Evolutionary conservation across 164 flowering plant species (phyloP).

Genomic region (Liriodendron chinense): DNA sequence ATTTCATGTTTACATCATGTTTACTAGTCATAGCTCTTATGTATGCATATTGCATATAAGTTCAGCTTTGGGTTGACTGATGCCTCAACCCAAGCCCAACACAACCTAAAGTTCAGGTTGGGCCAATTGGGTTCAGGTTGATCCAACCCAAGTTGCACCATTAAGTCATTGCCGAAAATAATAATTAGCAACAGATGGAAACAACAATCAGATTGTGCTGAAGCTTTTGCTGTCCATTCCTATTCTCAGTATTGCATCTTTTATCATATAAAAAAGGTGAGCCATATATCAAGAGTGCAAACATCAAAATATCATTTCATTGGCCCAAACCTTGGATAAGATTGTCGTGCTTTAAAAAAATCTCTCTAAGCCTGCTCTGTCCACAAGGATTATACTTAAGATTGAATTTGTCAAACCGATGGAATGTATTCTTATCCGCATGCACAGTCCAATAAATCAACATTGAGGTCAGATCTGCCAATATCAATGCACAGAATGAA

Average conservation of each 20-base stretch:
- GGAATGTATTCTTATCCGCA: constrained; percentile 68
- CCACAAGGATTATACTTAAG: constrained; percentile 76
- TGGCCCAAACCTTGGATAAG: constrained; percentile 52
- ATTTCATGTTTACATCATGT: too few relatives aligned
- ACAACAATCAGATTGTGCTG: too few relatives aligned
- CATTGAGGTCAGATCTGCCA: constrained; percentile 47
- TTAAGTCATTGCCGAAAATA: too few relatives aligned
- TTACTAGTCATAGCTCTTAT: too few relatives aligned
- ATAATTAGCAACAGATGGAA: too few relatives aligned
- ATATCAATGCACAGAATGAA: neutral
- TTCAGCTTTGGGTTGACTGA: too few relatives aligned
- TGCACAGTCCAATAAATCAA: constrained; percentile 67
- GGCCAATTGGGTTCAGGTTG: too few relatives aligned
- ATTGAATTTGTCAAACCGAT: constrained; percentile 71
- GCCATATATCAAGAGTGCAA: neutral
- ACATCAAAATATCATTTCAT: neutral
- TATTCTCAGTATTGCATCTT: neutral
- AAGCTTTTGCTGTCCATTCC: neutral
- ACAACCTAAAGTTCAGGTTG: too few relatives aligned
- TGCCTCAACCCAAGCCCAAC: too few relatives aligned
- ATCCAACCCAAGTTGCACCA: too few relatives aligned
- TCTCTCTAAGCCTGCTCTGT: constrained; percentile 69
- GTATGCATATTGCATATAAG: too few relatives aligned
- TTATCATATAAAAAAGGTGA: neutral
- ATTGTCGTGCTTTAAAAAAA: constrained; percentile 65